Percentiles rank a stretch among this genome's conserved stretches.
These are phyloP conservation scores for Rhizomucor miehei DNA, from an alignment of 371 early-diverging fungal genomes.

Conservation along the genomic window DNA sequence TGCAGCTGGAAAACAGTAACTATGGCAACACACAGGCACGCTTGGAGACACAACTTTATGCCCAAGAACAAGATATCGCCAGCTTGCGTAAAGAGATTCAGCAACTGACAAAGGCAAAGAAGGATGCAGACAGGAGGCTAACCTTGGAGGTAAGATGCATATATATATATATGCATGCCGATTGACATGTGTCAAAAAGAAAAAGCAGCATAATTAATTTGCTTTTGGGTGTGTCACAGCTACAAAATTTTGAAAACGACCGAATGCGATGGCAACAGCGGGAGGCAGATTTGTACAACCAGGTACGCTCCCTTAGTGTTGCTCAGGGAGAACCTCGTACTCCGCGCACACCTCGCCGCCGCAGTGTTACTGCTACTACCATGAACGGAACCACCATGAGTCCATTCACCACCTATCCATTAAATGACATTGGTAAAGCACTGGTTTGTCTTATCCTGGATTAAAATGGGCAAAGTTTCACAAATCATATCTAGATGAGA, in stretches of 20 bases:
- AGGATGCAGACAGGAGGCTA: slow-evolving; percentile 41
- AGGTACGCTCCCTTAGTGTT: slow-evolving; percentile 33
- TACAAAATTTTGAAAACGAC: slow-evolving; percentile 45
- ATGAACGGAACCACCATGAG: slow-evolving; percentile 25
- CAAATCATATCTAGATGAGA: background rate
- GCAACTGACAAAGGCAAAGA: slow-evolving; percentile 33
- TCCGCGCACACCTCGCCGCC: slow-evolving; percentile 41
- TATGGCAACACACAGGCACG: slow-evolving; percentile 42
- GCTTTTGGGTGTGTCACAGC: slow-evolving; percentile 10
- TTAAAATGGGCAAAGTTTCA: background rate
- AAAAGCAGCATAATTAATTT: slow-evolving; percentile 1
- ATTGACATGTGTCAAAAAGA: no score
- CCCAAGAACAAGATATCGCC: slow-evolving; percentile 40
- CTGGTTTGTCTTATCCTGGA: background rate
- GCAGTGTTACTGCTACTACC: slow-evolving; percentile 33
- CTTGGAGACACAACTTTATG: slow-evolving; percentile 46
- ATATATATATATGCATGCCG: slow-evolving; percentile 4
- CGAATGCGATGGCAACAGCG: slow-evolving; percentile 42
- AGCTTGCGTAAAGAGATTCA: slow-evolving; percentile 36
- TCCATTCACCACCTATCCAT: slow-evolving; percentile 26
- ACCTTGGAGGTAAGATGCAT: slow-evolving; percentile 25
- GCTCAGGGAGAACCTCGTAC: slow-evolving; percentile 34
- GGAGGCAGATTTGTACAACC: slow-evolving; percentile 48
- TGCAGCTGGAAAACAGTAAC: slow-evolving; percentile 41
- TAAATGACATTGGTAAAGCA: slow-evolving; percentile 32